Base-by-base conservation (phyloP, 2,329 filamentous ascomycete species). In the Elsinoe fawcettii region DNA sequence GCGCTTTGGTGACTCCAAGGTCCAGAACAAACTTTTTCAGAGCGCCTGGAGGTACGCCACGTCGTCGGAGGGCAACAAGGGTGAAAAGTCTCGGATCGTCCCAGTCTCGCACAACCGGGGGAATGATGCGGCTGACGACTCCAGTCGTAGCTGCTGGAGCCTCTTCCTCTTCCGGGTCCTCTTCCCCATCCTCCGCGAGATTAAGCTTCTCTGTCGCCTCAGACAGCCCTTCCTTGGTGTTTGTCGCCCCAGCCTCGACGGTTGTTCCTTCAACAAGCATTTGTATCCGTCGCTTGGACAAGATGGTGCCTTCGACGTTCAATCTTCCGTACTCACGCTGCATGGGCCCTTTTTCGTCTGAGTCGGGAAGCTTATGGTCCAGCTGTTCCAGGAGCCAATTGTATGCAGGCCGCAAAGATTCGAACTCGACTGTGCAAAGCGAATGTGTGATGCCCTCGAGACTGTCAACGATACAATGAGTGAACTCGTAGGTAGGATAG, bases 391-490 rank as follows among this genome's bases (percentile, higher is more conserved):
- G 88, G 32, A 97, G 77, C 84, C 84, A 97, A 67, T 97, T 91
- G 68, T 97, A 99, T 37, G 88, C 93, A 47, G 88, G 85, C 59
- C 92, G 78, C 18, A 88, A 87, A 54, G 88, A 82, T 63, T 91
- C 84, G 66, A 97, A 96, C 70, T 97, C 93, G 1, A 88, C 92
- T 0, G 93, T 97, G 70, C 92, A 97, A 18, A 97, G 77, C 12
- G 87, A 92, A 75, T 96, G 92, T 0, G 91, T 91, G 66, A 97
- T 95, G 16, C 82, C 81, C 71, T 99, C 93, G 62, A 96, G 89
- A 63, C 88, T 91, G 78, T 97, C 93, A 65, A 88, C 92, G 20
- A 96, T 77, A 70, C 88, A 95, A 75, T 95, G 89, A 7, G 69
- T 71, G 69, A 95, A 95, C 70, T 96, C 91, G 67, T 96, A 96